phyloP scores from a whole-genome alignment of 352 stramenopile species.

The Blastocystis sp. region DNA sequence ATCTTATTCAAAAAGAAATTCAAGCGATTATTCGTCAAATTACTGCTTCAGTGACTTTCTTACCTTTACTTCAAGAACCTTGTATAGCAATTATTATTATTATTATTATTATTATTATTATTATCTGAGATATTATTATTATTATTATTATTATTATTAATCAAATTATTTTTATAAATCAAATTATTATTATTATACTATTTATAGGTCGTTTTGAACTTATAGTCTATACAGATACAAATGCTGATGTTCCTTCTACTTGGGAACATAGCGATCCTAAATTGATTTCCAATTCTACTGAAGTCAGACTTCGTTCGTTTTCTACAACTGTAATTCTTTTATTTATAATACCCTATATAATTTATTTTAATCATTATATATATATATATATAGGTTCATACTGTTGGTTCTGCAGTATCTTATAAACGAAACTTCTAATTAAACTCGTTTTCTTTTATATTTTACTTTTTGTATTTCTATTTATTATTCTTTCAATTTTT shows the following conservation, averaged over 20 bases:
- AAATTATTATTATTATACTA: too few species aligned
- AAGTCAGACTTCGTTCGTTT: constrained; percentile 92
- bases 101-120: too few species aligned
- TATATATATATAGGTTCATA: constrained; percentile 66
- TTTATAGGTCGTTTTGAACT: constrained; percentile 78
- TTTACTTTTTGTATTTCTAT: too few species aligned
- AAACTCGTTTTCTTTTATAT: constrained; percentile 4
- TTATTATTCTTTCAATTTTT: too few species aligned
- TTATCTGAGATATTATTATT: too few species aligned
- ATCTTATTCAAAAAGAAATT: constrained; percentile 91
- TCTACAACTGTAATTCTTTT: constrained; percentile 67
- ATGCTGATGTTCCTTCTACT: constrained; percentile 70
- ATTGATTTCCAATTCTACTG: constrained; percentile 82
- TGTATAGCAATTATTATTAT: too few species aligned
- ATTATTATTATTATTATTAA: too few species aligned
- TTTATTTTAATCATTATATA: constrained; percentile 13
- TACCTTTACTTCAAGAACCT: constrained; percentile 84
- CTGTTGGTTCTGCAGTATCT: constrained; percentile 86
- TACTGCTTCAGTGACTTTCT: constrained; percentile 89
- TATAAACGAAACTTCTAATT: constrained; percentile 58
- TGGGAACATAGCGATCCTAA: constrained; percentile 93
- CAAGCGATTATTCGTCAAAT: constrained; percentile 98
- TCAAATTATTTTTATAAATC: too few species aligned
- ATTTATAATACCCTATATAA: neutral
- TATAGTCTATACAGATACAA: constrained; percentile 88